Evolutionary conservation across 164 flowering plant species (phyloP).

Genomic region (Litsea cubeba): DNA sequence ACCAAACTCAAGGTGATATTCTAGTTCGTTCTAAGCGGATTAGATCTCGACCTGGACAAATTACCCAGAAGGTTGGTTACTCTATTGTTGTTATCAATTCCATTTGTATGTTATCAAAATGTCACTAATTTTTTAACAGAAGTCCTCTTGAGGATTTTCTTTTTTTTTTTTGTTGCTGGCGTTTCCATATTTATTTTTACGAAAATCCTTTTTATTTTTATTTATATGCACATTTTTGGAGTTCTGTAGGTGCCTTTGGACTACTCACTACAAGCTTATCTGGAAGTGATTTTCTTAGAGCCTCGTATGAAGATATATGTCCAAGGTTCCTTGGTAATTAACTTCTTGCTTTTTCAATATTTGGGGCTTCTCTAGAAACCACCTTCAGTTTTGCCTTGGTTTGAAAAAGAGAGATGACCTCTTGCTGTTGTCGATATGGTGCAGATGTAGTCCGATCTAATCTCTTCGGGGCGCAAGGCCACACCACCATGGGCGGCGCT

Average conservation of each 20-base stretch:
- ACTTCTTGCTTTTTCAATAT: neutral
- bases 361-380: no score
- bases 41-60: constrained; percentile 57
- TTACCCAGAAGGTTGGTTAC: constrained; percentile 37
- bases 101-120: neutral
- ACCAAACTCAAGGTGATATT: constrained; percentile 39
- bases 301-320: constrained; percentile 59
- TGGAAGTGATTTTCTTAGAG: constrained; percentile 54
- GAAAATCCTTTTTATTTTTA: neutral
- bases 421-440: no score
- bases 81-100: neutral
- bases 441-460: no score
- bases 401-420: no score
- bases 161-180: neutral
- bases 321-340: constrained; percentile 55
- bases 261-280: constrained; percentile 48
- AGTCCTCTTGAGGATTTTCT: neutral
- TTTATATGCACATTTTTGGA: neutral
- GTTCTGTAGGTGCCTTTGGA: constrained; percentile 50
- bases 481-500: no score
- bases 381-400: no score
- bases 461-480: no score
- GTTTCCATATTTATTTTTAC: neutral
- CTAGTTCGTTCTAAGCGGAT: constrained; percentile 40
- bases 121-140: neutral